Base-by-base conservation (phyloP, 179 eudicot genomes). In the Spergularia azorica region DNA sequence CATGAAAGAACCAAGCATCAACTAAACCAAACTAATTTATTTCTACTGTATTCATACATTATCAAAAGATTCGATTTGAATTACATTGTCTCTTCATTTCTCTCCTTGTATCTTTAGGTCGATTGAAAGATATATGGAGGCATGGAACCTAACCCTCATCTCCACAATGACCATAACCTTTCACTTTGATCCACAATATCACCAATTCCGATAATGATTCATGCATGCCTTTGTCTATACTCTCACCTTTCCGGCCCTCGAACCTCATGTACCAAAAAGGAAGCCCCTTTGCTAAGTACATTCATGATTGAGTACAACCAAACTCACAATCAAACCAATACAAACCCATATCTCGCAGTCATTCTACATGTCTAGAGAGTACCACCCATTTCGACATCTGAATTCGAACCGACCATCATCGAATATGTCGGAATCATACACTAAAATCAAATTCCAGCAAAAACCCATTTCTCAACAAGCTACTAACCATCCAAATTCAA, bases 381-480 rank as follows among this genome's bases (percentile, higher is more conserved):
- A 66, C n/a, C 0, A 12, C 4, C 48, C 2, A 63, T 16, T 13
- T 38, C 17, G 13, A 38, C 17, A 63, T 21, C 48, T 10, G 5
- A 36, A 12, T 63, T 32, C 2, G 5, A 63, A 26, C 48, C 15
- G 17, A 63, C 14, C 46, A 63, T 32, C 20, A 59, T 20, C 4
- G 4, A 5, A 36, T 26, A 26, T 26, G 32, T 26, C 32, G 32
- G 32, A 72, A 39, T 11, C 21, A 17, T 50, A 17, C 69, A 59
- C 9, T 21, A 8, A 17, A 9, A 32, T 36, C 21, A 65, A 65
- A 55, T 9, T 16, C 18, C 14, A 63, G 2, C 32, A 50, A 67
- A 32, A 58, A 36, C 79, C 48, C 74, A 76, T 16, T 60, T 70
- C 61, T 66, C 5, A 17, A 50, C 52, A 60, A 77, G 52, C 62